Evolutionary conservation across 768 basidiomycete species (phyloP).

Genomic region (Mrakia frigida): DNA sequence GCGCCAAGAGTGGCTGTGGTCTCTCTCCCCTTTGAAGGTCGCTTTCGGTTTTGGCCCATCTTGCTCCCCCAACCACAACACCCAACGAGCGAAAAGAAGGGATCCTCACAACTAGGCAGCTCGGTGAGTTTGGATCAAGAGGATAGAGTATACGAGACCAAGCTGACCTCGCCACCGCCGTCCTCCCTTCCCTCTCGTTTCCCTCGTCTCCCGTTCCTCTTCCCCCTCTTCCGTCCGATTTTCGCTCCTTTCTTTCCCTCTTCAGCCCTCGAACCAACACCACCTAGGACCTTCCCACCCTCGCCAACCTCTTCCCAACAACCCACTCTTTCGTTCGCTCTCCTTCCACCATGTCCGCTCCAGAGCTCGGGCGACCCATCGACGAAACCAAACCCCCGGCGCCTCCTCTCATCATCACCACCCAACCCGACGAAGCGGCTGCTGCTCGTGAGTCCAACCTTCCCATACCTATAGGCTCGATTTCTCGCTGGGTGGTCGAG

Average conservation of each 20-base stretch:
- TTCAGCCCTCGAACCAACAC: not conserved
- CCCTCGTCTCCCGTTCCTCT: not conserved
- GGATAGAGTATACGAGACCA: not conserved
- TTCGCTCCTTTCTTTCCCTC: not conserved
- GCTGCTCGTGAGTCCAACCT: not conserved
- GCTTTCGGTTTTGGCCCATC: too few relatives aligned
- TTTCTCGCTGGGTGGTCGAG: not conserved
- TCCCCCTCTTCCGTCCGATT: not conserved
- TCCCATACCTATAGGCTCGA: not conserved
- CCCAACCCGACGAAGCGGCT: not conserved
- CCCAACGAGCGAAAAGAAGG: too few relatives aligned
- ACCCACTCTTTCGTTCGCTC: not conserved
- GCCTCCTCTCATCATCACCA: constrained; percentile 14
- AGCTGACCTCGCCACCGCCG: not conserved
- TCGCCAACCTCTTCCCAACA: not conserved
- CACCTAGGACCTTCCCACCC: not conserved
- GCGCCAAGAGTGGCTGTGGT: too few relatives aligned
- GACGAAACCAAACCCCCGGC: not conserved
- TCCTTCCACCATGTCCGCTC: not conserved
- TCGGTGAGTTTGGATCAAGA: too few relatives aligned
- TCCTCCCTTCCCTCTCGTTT: not conserved
- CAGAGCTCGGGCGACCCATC: constrained; percentile 10
- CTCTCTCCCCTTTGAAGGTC: too few relatives aligned
- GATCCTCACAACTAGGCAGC: too few relatives aligned
- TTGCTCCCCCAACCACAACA: too few relatives aligned